phyloP scores from a whole-genome alignment of 1,284 basidiomycete genomes.

The Irpex sp. region DNA sequence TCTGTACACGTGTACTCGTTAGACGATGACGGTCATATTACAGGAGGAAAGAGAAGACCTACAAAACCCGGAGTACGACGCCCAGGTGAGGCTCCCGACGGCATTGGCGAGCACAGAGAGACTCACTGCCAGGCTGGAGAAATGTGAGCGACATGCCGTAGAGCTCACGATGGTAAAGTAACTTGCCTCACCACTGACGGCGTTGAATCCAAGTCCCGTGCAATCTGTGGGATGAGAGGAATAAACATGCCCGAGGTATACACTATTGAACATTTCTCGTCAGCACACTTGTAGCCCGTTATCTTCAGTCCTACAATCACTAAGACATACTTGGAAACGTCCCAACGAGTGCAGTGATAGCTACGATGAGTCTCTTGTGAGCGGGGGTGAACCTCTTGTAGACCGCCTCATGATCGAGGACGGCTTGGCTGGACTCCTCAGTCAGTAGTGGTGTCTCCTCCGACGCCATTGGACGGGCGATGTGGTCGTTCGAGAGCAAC shows the following conservation, averaged over 20 bases:
- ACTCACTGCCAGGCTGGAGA: slow-evolving; percentile 38
- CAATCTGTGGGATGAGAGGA: slow-evolving; percentile 63
- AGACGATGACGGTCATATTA: background rate
- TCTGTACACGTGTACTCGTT: slow-evolving; percentile 31
- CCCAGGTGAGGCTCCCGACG: slow-evolving; percentile 46
- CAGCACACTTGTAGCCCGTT: background rate
- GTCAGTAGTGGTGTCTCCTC: slow-evolving; percentile 8
- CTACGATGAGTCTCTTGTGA: slow-evolving; percentile 45
- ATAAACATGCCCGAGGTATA: slow-evolving; percentile 65
- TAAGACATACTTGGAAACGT: slow-evolving; percentile 43
- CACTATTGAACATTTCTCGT: slow-evolving; percentile 33
- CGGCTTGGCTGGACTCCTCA: background rate
- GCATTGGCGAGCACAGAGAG: slow-evolving; percentile 40
- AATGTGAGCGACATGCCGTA: background rate
- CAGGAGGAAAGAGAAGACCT: slow-evolving; percentile 16
- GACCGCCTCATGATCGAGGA: slow-evolving; percentile 28
- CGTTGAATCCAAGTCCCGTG: slow-evolving; percentile 52
- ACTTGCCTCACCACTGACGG: slow-evolving; percentile 49
- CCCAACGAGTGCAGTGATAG: slow-evolving; percentile 47
- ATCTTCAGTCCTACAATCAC: background rate
- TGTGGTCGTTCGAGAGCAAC: background rate
- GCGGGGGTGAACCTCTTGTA: slow-evolving; percentile 48
- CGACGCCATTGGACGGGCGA: background rate
- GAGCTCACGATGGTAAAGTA: slow-evolving; percentile 1
- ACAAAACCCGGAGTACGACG: slow-evolving; percentile 51